phyloP scores from a whole-genome alignment of 371 early-diverging fungal species.

The Smittium culicis region DNA sequence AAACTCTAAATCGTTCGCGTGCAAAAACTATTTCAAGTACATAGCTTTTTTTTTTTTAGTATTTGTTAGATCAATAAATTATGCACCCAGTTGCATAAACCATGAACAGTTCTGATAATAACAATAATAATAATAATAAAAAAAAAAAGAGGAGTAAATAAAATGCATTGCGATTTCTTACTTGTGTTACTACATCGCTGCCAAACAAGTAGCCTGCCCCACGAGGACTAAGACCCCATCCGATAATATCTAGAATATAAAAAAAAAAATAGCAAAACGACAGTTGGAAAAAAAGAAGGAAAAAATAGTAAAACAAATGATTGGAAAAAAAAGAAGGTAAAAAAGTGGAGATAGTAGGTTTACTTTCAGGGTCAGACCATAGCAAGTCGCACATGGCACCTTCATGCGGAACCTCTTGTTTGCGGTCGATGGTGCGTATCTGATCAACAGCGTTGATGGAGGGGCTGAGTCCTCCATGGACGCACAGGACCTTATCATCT shows the following conservation, averaged over 20 bases:
- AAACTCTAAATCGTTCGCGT: slow-evolving; percentile 77
- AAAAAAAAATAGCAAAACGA: not conserved
- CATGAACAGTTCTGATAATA: too few species aligned
- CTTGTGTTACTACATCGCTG: slow-evolving; percentile 62
- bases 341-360: not conserved
- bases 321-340: too few species aligned
- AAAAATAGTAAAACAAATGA: not conserved
- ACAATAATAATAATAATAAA: too few species aligned
- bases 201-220: slow-evolving; percentile 99
- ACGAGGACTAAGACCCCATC: slow-evolving; percentile 95
- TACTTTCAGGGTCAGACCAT: slow-evolving; percentile 96
- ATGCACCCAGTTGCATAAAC: too few species aligned
- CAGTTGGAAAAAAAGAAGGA: slow-evolving; percentile 12
- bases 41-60: not conserved
- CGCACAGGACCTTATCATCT: slow-evolving; percentile 88
- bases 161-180: slow-evolving; percentile 32
- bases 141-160: too few species aligned
- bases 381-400: slow-evolving; percentile 98
- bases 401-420: slow-evolving; percentile 97
- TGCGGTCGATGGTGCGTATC: slow-evolving; percentile 93
- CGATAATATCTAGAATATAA: slow-evolving; percentile 55
- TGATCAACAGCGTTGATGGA: slow-evolving; percentile 87
- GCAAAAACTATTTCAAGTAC: slow-evolving; percentile 51
- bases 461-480: slow-evolving; percentile 97
- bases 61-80: slow-evolving; percentile 3